These are phyloP conservation scores for Euphorbia lathyris DNA, from an alignment of 345 rosid genomes.

Conservation along the genomic window DNA sequence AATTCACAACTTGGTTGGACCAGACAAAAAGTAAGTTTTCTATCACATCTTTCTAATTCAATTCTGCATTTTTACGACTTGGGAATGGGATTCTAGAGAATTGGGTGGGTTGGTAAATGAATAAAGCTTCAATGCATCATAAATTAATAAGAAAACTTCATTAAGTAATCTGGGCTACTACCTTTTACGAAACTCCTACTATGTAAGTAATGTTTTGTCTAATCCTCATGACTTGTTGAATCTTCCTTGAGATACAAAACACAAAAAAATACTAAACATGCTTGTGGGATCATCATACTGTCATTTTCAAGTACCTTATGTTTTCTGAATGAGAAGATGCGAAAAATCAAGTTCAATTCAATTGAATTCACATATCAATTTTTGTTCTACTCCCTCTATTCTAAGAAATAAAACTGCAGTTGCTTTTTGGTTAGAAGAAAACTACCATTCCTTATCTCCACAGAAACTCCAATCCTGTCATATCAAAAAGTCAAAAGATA, in stretches of 20 bases:
- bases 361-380: neutral
- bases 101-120: neutral
- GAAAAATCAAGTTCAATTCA: neutral
- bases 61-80: neutral
- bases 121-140: neutral
- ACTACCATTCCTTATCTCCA: neutral
- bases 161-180: neutral
- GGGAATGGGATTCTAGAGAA: slow-evolving; percentile 1
- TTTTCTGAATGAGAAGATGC: neutral
- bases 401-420: neutral
- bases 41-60: neutral
- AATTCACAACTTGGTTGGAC: slow-evolving; percentile 55
- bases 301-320: neutral
- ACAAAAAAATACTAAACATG: neutral
- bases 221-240: neutral
- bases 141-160: slow-evolving; percentile 2
- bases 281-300: neutral
- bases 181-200: neutral
- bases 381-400: neutral
- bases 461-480: neutral
- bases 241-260: neutral
- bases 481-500: neutral
- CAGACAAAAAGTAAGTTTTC: slow-evolving; percentile 54
- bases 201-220: neutral
- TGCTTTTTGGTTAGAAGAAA: neutral